These are phyloP conservation scores for Sungouiozyma intestinalis DNA, from an alignment of 805 yeast species.

Conservation along the genomic window DNA sequence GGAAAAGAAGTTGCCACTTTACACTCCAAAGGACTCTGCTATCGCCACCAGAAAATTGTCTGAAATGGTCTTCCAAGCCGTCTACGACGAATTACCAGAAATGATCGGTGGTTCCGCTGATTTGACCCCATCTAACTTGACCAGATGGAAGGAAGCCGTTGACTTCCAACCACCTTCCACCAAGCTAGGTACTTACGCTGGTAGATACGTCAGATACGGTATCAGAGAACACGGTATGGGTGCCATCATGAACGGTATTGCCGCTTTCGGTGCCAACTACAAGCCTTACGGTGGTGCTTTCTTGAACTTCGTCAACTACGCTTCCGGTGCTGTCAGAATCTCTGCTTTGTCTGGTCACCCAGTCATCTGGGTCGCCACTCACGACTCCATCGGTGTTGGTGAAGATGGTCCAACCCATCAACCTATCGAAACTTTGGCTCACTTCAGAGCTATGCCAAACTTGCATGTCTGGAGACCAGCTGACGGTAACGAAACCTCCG, in stretches of 20 bases:
- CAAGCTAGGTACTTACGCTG: slow-evolving; percentile 72
- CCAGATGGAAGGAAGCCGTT: slow-evolving; percentile 72
- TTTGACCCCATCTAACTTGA: slow-evolving; percentile 92
- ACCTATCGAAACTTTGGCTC: slow-evolving; percentile 83
- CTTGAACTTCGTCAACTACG: slow-evolving; percentile 84
- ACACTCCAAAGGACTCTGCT: slow-evolving; percentile 68
- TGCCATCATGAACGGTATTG: slow-evolving; percentile 94
- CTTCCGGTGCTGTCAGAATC: slow-evolving; percentile 79
- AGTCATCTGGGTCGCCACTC: slow-evolving; percentile 80
- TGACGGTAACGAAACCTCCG: slow-evolving; percentile 83
- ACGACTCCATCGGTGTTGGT: slow-evolving; percentile 84
- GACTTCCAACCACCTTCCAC: slow-evolving; percentile 88
- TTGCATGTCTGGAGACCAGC: slow-evolving; percentile 86
- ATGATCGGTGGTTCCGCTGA: slow-evolving; percentile 97
- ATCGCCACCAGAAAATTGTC: slow-evolving; percentile 92
- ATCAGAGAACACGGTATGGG: slow-evolving; percentile 99
- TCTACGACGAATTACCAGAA: slow-evolving; percentile 68
- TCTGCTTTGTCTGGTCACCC: slow-evolving; percentile 78
- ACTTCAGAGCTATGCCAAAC: slow-evolving; percentile 79
- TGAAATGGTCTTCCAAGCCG: slow-evolving; percentile 59
- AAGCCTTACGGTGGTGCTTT: slow-evolving; percentile 95
- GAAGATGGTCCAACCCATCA: slow-evolving; percentile 94
- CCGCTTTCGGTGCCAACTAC: slow-evolving; percentile 79
- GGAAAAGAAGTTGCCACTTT: slow-evolving; percentile 68
- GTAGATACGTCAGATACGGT: slow-evolving; percentile 95